Base-by-base conservation (phyloP, 805 yeast species). In the Candida andamanensis region DNA sequence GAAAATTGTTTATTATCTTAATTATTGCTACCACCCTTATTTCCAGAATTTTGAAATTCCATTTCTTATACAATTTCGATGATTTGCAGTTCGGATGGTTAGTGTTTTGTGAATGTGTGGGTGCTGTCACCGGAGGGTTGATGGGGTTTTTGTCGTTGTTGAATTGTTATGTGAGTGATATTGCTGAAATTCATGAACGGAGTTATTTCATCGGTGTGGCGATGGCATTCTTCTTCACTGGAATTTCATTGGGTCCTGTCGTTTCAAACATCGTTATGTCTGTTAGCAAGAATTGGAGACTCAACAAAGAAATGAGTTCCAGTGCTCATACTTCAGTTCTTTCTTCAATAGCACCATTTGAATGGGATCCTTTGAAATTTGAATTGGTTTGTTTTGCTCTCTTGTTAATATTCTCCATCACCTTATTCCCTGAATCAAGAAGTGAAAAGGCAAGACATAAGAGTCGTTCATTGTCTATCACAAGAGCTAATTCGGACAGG, bases 81-180 rank as follows among this genome's bases (percentile, higher is more conserved):
- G 36, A 41, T 20, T 64, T 70, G 35, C 51, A 56, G 17, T 55
- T 67, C 19, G 37, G 40, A 9, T 38, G 49, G 17, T 62, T 76
- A 39, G 52, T 81, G 1, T 20, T 67, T 0, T 58, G 73, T 3
- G 67, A 67, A 10, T 36, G 70, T 1, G 21, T 80, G 2, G 68
- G 66, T 18, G 66, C 76, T 16, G 32, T 70, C 3, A 72, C 79
- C n/a, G 95, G 95, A 15, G 81, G 86, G 0, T 30, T 70, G 6
- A 54, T 75, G 37, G 67, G 78, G 5, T 45, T 79, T 20, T 46
- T 81, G 30, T 74, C 80, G 7, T 57, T 81, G 18, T 60, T 76
- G 9, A 79, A 79, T 48, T 74, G 89, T 38, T 86, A 85, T 49
- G 67, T 83, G 12, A 65, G 85, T 4, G 95, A 86, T 57, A 76